phyloP scores from a whole-genome alignment of 805 yeast species.

The Cyberlindnera euphorbiae region DNA sequence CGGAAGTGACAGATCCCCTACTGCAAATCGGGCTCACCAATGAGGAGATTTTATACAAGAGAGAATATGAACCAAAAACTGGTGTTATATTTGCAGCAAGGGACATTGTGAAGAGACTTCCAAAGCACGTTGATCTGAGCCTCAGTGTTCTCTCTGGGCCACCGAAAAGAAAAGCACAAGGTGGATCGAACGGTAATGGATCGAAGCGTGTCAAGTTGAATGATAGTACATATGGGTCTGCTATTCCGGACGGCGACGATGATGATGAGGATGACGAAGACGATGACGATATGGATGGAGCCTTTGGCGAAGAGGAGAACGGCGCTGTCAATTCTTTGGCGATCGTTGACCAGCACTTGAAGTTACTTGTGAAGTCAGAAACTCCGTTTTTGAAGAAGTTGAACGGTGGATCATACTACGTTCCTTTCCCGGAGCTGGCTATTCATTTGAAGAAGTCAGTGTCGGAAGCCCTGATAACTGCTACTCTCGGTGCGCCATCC shows the following conservation, averaged over 20 bases:
- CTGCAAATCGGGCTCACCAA: constrained; percentile 45
- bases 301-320: constrained; percentile 14
- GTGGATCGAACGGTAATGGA: constrained; percentile 11
- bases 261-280: constrained; percentile 17
- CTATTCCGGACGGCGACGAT: constrained; percentile 10
- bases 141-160: constrained; percentile 41
- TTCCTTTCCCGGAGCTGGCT: constrained; percentile 54
- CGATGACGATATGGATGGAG: constrained; percentile 28
- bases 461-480: constrained; percentile 53
- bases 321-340: constrained; percentile 19
- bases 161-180: constrained; percentile 27
- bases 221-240: constrained; percentile 25
- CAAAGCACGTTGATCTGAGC: constrained; percentile 38
- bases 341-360: constrained; percentile 60
- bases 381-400: constrained; percentile 59
- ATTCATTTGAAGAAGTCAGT: constrained; percentile 42
- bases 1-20: constrained; percentile 35
- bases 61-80: constrained; percentile 29
- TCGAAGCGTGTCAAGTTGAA: constrained; percentile 40
- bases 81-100: constrained; percentile 35
- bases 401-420: constrained; percentile 51
- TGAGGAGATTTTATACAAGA: constrained; percentile 34
- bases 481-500: constrained; percentile 61
- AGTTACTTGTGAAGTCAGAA: constrained; percentile 50
- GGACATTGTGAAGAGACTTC: constrained; percentile 38